Evolutionary conservation across 2,329 filamentous ascomycete species (phyloP).

Genomic region (Onygenales sp.): DNA sequence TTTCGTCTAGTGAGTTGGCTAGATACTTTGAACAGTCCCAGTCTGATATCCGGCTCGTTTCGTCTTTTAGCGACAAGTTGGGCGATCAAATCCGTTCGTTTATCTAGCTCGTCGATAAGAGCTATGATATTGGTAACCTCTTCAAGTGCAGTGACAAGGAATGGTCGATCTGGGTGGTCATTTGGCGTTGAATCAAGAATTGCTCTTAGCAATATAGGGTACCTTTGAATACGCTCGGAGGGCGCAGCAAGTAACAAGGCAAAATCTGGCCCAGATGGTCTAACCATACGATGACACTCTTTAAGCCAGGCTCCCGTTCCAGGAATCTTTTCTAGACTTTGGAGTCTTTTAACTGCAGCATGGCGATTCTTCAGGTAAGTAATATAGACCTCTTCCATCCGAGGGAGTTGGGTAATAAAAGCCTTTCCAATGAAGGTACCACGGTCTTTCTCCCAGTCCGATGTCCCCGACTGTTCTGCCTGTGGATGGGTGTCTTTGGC

Average conservation of each 20-base stretch:
- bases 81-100: too few relatives aligned
- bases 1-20: too few relatives aligned
- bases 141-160: too few relatives aligned
- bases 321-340: not conserved
- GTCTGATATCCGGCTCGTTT: too few relatives aligned
- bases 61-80: too few relatives aligned
- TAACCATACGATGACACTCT: not conserved
- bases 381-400: conserved; percentile 55
- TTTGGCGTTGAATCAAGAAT: too few relatives aligned
- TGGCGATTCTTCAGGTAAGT: conserved; percentile 56
- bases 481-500: not conserved
- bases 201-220: not conserved
- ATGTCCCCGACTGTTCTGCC: not conserved
- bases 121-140: too few relatives aligned
- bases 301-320: not conserved
- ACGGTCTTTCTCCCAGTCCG: conserved; percentile 61
- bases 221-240: not conserved
- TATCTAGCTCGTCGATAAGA: too few relatives aligned
- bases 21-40: too few relatives aligned
- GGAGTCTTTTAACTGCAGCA: conserved; percentile 44
- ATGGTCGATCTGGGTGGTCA: too few relatives aligned
- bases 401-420: conserved; percentile 45
- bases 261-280: not conserved
- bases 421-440: conserved; percentile 49
- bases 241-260: not conserved